Evolutionary conservation across 495 filamentous ascomycete genomes (phyloP).

Genomic region (Gamarada debralockiae): DNA sequence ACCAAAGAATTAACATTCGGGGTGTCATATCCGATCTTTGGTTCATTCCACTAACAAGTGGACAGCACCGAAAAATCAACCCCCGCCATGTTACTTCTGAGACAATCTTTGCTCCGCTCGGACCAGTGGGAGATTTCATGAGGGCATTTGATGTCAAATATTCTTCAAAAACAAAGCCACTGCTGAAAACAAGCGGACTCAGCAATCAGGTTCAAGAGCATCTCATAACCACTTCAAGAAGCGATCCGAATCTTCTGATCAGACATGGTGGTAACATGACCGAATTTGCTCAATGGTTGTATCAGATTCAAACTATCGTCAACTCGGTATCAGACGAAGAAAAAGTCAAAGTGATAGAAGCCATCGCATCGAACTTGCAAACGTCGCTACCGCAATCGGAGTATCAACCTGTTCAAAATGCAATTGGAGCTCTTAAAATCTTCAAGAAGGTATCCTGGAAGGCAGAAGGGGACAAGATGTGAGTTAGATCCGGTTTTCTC

Average conservation of each 20-base stretch:
- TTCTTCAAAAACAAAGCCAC: neutral
- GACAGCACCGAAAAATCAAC: slow-evolving; percentile 25
- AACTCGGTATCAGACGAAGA: slow-evolving; percentile 3
- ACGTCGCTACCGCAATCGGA: neutral
- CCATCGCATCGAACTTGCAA: slow-evolving; percentile 4
- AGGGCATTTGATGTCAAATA: slow-evolving; percentile 6
- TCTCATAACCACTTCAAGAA: neutral
- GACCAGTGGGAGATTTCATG: slow-evolving; percentile 11
- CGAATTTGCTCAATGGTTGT: slow-evolving; percentile 9
- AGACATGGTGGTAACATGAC: slow-evolving; percentile 1
- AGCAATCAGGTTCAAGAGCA: neutral
- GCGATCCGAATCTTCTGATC: slow-evolving; percentile 3
- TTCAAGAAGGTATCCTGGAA: slow-evolving; percentile 15
- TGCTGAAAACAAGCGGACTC: neutral
- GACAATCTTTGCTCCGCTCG: slow-evolving; percentile 4
- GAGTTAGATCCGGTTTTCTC: neutral
- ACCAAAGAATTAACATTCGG: neutral
- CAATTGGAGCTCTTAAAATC: slow-evolving; percentile 8
- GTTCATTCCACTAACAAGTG: slow-evolving; percentile 28
- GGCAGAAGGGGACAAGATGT: slow-evolving; percentile 7
- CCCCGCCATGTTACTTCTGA: slow-evolving; percentile 1
- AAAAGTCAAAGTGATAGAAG: neutral
- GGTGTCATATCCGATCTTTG: slow-evolving; percentile 22
- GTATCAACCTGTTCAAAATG: neutral
- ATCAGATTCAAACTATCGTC: neutral